phyloP scores from a whole-genome alignment of 306 rosid genomes.

The Rosa chinensis region DNA sequence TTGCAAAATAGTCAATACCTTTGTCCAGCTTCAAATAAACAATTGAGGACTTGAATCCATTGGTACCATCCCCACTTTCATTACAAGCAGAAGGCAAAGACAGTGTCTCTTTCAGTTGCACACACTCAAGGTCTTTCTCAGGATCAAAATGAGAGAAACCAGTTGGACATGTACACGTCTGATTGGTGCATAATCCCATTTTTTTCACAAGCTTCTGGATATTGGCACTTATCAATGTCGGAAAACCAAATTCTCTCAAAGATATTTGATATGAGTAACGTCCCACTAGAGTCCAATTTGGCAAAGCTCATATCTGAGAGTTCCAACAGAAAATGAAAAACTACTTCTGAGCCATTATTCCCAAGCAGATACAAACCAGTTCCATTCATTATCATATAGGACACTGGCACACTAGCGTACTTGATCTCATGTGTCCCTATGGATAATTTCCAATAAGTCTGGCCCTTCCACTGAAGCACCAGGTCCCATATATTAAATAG shows the following conservation, averaged over 20 bases:
- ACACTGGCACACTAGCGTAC: too few species aligned
- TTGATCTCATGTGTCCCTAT: too few species aligned
- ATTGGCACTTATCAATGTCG: too few species aligned
- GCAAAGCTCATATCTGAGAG: too few species aligned
- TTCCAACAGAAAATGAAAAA: too few species aligned
- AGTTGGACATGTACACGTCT: slow-evolving; percentile 6
- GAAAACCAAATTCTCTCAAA: too few species aligned
- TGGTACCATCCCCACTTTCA: not conserved
- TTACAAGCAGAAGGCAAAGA: slow-evolving; percentile 9
- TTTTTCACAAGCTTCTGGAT: too few species aligned
- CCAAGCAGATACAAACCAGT: too few species aligned
- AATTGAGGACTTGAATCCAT: not conserved
- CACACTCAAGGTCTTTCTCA: not conserved
- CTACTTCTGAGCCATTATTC: too few species aligned
- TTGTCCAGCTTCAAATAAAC: not conserved
- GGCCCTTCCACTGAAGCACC: slow-evolving; percentile 18
- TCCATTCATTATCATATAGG: too few species aligned
- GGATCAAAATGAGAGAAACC: not conserved
- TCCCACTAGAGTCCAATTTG: too few species aligned
- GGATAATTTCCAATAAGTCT: not conserved
- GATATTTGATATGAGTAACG: too few species aligned
- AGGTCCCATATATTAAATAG: not conserved
- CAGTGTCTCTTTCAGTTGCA: not conserved
- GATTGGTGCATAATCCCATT: slow-evolving; percentile 1
- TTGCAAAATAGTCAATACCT: slow-evolving; percentile 14